phyloP scores from a whole-genome alignment of 805 yeast species.

The Blastobotrys mokoenaii region DNA sequence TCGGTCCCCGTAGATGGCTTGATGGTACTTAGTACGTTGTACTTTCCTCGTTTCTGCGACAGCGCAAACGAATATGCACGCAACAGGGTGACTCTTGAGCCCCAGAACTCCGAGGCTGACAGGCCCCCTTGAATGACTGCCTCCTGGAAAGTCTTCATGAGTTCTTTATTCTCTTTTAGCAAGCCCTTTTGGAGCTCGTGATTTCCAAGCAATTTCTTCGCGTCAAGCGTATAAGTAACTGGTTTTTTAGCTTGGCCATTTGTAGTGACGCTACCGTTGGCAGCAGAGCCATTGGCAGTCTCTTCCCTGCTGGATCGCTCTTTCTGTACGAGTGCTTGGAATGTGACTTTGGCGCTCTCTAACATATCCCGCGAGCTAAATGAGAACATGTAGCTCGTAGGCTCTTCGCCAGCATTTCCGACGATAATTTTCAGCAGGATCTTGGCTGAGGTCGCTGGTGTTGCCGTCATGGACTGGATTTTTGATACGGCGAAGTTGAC shows the following conservation, averaged over 20 bases:
- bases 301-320: slow-evolving; percentile 2
- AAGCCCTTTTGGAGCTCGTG: slow-evolving; percentile 71
- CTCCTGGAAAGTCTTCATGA: slow-evolving; percentile 74
- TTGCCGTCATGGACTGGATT: slow-evolving; percentile 42
- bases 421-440: slow-evolving; percentile 54
- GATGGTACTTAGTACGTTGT: slow-evolving; percentile 87
- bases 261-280: slow-evolving; percentile 25
- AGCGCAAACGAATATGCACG: slow-evolving; percentile 80
- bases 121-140: slow-evolving; percentile 67
- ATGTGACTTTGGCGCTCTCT: slow-evolving; percentile 5
- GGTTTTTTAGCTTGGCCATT: slow-evolving; percentile 14
- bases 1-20: slow-evolving; percentile 90
- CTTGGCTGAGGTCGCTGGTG: slow-evolving; percentile 57
- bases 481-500: slow-evolving; percentile 1
- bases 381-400: slow-evolving; percentile 6
- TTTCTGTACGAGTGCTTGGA: slow-evolving; percentile 9
- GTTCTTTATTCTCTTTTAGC: slow-evolving; percentile 54
- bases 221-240: slow-evolving; percentile 36
- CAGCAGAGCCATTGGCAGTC: slow-evolving; percentile 6
- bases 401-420: slow-evolving; percentile 4
- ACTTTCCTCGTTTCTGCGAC: slow-evolving; percentile 84
- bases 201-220: slow-evolving; percentile 55
- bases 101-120: slow-evolving; percentile 82
- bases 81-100: slow-evolving; percentile 65
- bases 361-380: slow-evolving; percentile 8